Evolutionary conservation across 345 rosid genomes (phyloP).

Genomic region (Moringa oleifera): DNA sequence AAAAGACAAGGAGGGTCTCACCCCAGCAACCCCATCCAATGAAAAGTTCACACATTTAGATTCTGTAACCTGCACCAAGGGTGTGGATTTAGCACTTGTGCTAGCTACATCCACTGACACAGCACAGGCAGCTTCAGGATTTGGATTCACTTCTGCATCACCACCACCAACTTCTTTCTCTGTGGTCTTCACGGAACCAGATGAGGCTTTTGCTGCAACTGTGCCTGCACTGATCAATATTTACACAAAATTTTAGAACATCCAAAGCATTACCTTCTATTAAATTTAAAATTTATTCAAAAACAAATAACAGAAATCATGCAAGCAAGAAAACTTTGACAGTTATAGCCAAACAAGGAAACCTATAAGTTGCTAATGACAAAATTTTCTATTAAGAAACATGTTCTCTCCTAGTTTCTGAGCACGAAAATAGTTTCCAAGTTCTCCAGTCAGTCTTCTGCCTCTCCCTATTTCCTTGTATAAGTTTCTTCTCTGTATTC

Average conservation of each 20-base stretch:
- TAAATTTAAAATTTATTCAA: neutral
- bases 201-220: constrained; percentile 38
- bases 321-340: neutral
- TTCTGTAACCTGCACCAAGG: constrained; percentile 28
- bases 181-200: constrained; percentile 20
- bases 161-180: constrained; percentile 26
- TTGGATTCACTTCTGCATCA: constrained; percentile 22
- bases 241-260: constrained; percentile 6
- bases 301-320: neutral
- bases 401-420: neutral
- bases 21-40: constrained; percentile 34
- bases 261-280: neutral
- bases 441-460: neutral
- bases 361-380: neutral
- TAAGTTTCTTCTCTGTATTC: neutral
- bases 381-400: neutral
- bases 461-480: neutral
- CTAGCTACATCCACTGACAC: constrained; percentile 18
- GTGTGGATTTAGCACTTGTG: constrained; percentile 32
- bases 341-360: neutral
- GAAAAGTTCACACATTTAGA: constrained; percentile 22
- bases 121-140: constrained; percentile 21
- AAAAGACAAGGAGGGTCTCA: constrained; percentile 20
- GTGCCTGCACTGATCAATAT: constrained; percentile 39
- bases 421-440: neutral